Conservation (phyloP, 257 asterid species). For the Penstemon davidsonii region DNA sequence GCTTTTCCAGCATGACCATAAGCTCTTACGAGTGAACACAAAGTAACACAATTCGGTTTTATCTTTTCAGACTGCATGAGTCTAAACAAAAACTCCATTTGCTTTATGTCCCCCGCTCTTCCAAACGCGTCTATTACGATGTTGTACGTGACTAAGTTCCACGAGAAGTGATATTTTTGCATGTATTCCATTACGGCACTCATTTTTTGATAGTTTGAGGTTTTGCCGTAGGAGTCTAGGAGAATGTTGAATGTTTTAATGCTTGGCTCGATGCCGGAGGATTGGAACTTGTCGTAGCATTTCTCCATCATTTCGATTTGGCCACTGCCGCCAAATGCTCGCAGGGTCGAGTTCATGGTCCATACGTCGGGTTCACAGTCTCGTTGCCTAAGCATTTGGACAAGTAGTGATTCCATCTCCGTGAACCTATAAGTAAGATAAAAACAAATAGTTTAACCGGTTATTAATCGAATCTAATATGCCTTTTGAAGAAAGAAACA, state of each 20-base stretch:
- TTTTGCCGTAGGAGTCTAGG: constrained; percentile 80
- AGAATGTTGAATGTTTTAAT: constrained; percentile 91
- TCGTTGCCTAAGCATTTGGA: constrained; percentile 69
- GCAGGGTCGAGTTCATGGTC: constrained; percentile 92
- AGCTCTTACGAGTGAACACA: constrained; percentile 80
- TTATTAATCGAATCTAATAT: background rate
- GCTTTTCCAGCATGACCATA: constrained; percentile 67
- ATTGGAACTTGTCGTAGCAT: constrained; percentile 84
- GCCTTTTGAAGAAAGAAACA: background rate
- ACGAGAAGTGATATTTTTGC: constrained; percentile 81
- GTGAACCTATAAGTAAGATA: constrained; percentile 50
- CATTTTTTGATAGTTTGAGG: constrained; percentile 76
- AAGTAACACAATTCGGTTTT: constrained; percentile 75
- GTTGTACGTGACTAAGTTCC: constrained; percentile 86
- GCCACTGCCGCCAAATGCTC: constrained; percentile 95
- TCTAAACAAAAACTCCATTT: constrained; percentile 81
- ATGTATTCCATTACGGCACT: constrained; percentile 91
- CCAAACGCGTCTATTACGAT: constrained; percentile 93
- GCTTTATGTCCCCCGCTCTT: constrained; percentile 73
- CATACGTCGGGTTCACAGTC: constrained; percentile 80
- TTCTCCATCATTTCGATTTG: constrained; percentile 92
- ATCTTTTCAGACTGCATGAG: constrained; percentile 90
- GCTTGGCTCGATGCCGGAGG: constrained; percentile 81
- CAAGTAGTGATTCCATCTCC: constrained; percentile 82
- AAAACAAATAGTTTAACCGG: constrained; percentile 16